Conservation (phyloP, 768 basidiomycete genomes). For the Lactifluus hygrophoroides region DNA sequence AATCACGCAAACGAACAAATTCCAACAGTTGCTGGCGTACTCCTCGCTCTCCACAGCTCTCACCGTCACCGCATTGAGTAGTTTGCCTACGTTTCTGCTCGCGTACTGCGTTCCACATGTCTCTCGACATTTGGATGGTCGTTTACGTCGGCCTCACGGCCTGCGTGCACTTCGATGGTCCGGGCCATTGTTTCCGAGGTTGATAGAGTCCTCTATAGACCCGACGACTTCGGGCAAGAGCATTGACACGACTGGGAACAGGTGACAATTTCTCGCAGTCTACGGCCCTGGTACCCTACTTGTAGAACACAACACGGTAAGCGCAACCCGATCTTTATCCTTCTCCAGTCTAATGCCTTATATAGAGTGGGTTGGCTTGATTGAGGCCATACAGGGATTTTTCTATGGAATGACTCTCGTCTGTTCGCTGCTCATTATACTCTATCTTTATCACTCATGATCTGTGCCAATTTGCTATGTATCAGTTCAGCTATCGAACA, state of each 20-base stretch:
- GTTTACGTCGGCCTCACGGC: neutral
- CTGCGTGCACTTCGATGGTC: neutral
- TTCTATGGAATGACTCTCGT: conserved; percentile 2
- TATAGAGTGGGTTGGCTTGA: conserved; percentile 3
- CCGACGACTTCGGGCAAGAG: too few species aligned
- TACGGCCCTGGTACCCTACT: neutral
- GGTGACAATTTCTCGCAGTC: neutral
- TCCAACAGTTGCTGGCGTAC: neutral
- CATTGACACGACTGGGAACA: neutral
- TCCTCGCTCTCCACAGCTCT: neutral
- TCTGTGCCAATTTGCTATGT: too few species aligned
- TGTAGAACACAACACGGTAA: neutral
- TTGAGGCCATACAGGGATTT: conserved; percentile 3
- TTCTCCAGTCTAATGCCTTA: neutral
- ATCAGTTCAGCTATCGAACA: too few species aligned
- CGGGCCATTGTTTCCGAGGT: neutral
- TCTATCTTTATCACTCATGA: neutral
- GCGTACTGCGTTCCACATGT: neutral
- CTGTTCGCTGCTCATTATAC: neutral
- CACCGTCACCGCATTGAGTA: neutral
- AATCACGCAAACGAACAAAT: neutral
- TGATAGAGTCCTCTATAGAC: neutral
- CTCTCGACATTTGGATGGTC: neutral
- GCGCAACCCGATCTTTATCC: neutral
- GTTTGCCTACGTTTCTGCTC: neutral